Evolutionary conservation across 495 filamentous ascomycete species (phyloP).

Genomic region (Pyrenula massariospora): DNA sequence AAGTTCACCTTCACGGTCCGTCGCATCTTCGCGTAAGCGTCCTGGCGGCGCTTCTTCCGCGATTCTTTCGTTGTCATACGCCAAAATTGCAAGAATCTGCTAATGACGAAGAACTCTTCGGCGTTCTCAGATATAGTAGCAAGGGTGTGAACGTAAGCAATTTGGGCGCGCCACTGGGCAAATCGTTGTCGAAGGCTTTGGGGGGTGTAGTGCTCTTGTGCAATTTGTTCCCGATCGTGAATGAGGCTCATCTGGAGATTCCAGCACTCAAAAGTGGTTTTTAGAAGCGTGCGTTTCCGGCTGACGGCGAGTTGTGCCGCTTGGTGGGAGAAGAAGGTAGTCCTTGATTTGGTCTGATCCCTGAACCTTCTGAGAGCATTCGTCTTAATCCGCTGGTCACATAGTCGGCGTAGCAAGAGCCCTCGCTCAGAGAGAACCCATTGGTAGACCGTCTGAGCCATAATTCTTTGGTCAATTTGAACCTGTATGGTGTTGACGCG

Average conservation of each 20-base stretch:
- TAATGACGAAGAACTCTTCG: slow-evolving; percentile 46
- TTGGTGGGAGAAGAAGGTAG: slow-evolving; percentile 22
- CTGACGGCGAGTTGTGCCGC: slow-evolving; percentile 24
- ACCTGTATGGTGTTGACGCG: slow-evolving; percentile 40
- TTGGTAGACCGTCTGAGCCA: slow-evolving; percentile 48
- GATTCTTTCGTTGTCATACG: slow-evolving; percentile 35
- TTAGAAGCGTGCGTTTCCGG: slow-evolving; percentile 20
- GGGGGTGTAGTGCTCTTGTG: slow-evolving; percentile 41
- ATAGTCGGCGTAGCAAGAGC: slow-evolving; percentile 38
- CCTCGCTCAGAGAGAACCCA: slow-evolving; percentile 49
- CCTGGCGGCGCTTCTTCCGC: slow-evolving; percentile 41
- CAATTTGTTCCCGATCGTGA: slow-evolving; percentile 34
- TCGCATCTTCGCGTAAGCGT: slow-evolving; percentile 47
- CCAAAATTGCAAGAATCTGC: slow-evolving; percentile 43
- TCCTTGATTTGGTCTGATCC: slow-evolving; percentile 25
- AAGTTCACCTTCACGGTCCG: slow-evolving; percentile 46
- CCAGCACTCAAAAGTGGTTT: slow-evolving; percentile 30
- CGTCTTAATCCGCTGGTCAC: slow-evolving; percentile 35
- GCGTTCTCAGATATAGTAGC: slow-evolving; percentile 43
- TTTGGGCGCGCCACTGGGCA: slow-evolving; percentile 30
- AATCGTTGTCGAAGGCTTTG: slow-evolving; percentile 37
- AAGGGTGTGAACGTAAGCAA: slow-evolving; percentile 30
- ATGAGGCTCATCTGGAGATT: slow-evolving; percentile 26
- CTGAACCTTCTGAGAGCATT: slow-evolving; percentile 31
- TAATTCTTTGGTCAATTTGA: slow-evolving; percentile 45